A percentile compares a stretch with the other conserved stretches of the same genome.
These are phyloP conservation scores for Sugiyamaella mastotermitis DNA, from an alignment of 805 yeast species.

Conservation along the genomic window DNA sequence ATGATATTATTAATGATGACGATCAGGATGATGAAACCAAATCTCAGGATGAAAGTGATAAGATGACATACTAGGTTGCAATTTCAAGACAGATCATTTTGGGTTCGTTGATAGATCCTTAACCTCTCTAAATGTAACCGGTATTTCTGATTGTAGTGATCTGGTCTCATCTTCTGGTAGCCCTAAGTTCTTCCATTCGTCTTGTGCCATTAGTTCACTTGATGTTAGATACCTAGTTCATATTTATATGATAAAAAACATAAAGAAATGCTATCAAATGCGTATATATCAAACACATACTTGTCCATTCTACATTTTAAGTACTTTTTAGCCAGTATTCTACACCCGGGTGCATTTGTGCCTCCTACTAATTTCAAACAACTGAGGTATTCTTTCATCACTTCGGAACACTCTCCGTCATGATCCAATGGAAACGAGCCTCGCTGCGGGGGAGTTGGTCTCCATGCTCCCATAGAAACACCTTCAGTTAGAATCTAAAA, in stretches of 20 bases:
- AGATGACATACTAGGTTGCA: no score
- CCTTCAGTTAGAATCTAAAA: conserved; percentile 20
- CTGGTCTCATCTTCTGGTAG: conserved; percentile 48
- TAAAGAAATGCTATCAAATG: conserved; percentile 6
- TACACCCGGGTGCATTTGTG: conserved; percentile 86
- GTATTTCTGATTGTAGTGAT: no score
- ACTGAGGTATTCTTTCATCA: conserved; percentile 68
- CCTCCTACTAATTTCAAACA: conserved; percentile 76
- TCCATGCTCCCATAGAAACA: conserved; percentile 22
- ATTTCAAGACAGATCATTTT: no score
- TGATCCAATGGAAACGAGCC: conserved; percentile 97
- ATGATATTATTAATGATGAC: no score
- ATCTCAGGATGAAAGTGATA: no score
- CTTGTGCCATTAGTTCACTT: conserved; percentile 48
- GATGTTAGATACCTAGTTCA: conserved; percentile 2
- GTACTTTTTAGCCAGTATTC: conserved; percentile 75
- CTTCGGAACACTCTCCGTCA: conserved; percentile 68
- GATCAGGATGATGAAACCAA: no score
- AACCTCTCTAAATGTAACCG: no score
- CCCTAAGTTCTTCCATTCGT: conserved; percentile 57
- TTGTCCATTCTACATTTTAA: conserved; percentile 86
- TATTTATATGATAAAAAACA: conserved; percentile 9
- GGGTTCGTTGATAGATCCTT: no score
- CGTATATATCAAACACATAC: conserved; percentile 21
- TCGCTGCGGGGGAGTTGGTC: conserved; percentile 90